Conservation (phyloP, 768 basidiomycete genomes). For the Mycena kentingensis region DNA sequence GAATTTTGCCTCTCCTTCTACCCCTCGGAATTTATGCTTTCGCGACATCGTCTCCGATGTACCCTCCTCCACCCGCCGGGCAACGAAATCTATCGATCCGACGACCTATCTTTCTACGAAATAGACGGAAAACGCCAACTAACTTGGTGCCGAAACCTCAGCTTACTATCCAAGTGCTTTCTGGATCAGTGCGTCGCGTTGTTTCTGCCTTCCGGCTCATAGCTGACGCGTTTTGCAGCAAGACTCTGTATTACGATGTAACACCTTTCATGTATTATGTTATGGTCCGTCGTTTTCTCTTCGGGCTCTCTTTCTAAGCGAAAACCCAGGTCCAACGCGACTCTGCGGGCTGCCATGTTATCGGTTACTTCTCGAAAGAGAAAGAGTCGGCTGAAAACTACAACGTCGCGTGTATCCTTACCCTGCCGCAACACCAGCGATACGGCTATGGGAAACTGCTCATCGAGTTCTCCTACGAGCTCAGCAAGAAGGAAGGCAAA, state of each 20-base stretch:
- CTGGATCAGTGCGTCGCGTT: conserved; percentile 82
- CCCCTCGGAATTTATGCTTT: conserved; percentile 87
- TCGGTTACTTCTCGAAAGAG: conserved; percentile 99
- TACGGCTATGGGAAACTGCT: conserved; percentile 93
- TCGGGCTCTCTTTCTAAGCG: conserved; percentile 10
- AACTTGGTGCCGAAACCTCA: conserved; percentile 96
- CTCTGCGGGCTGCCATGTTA: conserved; percentile 86
- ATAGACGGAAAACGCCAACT: conserved; percentile 96
- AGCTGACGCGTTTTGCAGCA: conserved; percentile 50
- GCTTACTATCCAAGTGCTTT: conserved; percentile 95
- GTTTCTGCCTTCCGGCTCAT: conserved; percentile 12
- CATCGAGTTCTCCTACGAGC: conserved; percentile 98
- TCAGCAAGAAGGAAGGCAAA: conserved; percentile 95
- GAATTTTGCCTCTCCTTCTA: conserved; percentile 97
- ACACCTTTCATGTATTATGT: conserved; percentile 99
- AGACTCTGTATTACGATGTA: conserved; percentile 99
- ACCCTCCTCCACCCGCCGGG: conserved; percentile 93
- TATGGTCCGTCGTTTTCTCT: conserved; percentile 62
- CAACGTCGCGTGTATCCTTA: conserved; percentile 98
- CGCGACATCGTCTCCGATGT: conserved; percentile 89
- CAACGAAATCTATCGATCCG: conserved; percentile 98
- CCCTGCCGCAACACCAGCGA: conserved; percentile 97
- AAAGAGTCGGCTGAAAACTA: conserved; percentile 98
- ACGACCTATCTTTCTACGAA: conserved; percentile 97
- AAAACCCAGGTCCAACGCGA: conserved; percentile 82